Evolutionary conservation across 768 basidiomycete genomes (phyloP).

Genomic region (Mycena haematopus): DNA sequence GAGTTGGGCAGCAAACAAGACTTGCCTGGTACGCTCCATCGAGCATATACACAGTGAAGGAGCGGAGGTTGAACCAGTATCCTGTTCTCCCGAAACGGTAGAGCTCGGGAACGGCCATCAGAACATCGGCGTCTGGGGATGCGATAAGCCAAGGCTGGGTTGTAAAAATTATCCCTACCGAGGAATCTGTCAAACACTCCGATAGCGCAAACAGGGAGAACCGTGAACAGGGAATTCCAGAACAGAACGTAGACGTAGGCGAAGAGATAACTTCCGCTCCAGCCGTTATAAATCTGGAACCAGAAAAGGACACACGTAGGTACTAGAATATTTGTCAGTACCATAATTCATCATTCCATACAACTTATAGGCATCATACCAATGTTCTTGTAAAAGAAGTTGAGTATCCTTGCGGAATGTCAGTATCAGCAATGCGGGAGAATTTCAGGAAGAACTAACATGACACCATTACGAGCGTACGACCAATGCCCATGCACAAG

Average conservation of each 20-base stretch:
- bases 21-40: slow-evolving; percentile 86
- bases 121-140: slow-evolving; percentile 72
- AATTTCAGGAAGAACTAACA: slow-evolving; percentile 50
- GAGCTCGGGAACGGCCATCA: slow-evolving; percentile 91
- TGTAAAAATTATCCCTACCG: slow-evolving; percentile 52
- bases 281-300: slow-evolving; percentile 93
- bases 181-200: slow-evolving; percentile 94
- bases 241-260: slow-evolving; percentile 95
- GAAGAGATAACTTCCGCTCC: slow-evolving; percentile 92
- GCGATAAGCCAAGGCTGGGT: neutral
- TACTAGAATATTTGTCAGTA: slow-evolving; percentile 46
- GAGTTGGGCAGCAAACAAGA: slow-evolving; percentile 8
- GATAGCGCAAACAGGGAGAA: slow-evolving; percentile 93
- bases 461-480: slow-evolving; percentile 93
- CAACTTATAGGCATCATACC: slow-evolving; percentile 1
- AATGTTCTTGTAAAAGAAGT: slow-evolving; percentile 99
- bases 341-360: slow-evolving; percentile 35
- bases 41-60: slow-evolving; percentile 83
- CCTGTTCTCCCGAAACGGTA: slow-evolving; percentile 85
- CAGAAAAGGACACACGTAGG: slow-evolving; percentile 95
- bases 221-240: slow-evolving; percentile 98
- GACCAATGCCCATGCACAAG: slow-evolving; percentile 99
- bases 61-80: slow-evolving; percentile 79
- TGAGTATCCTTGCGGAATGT: slow-evolving; percentile 71
- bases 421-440: neutral